Conservation (phyloP, 371 early-diverging fungal species). For the Ordospora colligata region DNA sequence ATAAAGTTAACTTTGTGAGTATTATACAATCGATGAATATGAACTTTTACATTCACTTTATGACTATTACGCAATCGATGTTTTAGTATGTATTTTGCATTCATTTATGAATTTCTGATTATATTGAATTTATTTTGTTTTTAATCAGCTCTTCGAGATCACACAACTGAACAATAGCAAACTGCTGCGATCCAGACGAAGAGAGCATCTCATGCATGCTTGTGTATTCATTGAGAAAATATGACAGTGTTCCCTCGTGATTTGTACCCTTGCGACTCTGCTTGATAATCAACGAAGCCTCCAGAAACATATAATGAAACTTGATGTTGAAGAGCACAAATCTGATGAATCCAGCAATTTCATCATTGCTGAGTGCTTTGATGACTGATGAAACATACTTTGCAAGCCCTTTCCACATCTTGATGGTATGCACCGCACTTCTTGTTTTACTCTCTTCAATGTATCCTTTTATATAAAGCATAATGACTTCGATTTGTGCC, state of each 20-base stretch:
- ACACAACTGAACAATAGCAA: neutral
- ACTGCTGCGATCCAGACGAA: neutral
- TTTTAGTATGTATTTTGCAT: no score
- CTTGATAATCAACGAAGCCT: neutral
- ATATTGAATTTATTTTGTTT: constrained; percentile 10
- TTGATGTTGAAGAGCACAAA: constrained; percentile 9
- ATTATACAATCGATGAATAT: no score
- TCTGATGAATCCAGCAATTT: neutral
- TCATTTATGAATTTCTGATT: neutral
- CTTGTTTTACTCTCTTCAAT: neutral
- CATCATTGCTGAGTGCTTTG: neutral
- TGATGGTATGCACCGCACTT: neutral
- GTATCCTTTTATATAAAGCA: constrained; percentile 23
- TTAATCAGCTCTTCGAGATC: constrained; percentile 6
- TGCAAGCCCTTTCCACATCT: neutral
- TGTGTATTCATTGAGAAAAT: constrained; percentile 17
- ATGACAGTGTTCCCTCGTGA: neutral
- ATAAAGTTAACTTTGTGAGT: no score
- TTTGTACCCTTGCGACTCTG: no score
- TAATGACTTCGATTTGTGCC: constrained; percentile 7
- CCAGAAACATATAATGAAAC: constrained; percentile 11
- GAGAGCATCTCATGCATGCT: neutral
- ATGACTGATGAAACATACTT: neutral
- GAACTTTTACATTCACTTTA: no score
- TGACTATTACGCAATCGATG: no score